phyloP scores from a whole-genome alignment of 768 basidiomycete species.

The Lyophyllum atratum region DNA sequence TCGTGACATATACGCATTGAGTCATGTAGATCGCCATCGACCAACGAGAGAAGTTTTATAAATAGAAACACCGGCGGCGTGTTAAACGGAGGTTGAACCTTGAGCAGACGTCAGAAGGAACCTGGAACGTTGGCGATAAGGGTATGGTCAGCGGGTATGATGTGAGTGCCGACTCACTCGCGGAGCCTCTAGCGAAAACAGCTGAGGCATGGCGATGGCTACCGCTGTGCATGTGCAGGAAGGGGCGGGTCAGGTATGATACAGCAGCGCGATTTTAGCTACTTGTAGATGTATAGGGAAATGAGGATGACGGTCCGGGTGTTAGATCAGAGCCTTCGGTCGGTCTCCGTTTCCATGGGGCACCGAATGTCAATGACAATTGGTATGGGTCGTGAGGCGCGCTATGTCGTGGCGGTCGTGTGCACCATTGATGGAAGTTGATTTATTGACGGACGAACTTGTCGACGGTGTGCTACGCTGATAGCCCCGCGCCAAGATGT shows the following conservation, averaged over 20 bases:
- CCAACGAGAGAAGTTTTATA: neutral
- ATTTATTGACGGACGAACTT: neutral
- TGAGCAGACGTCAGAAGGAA: neutral
- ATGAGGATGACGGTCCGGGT: neutral
- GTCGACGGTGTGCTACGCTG: neutral
- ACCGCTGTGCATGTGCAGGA: neutral
- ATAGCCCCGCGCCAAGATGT: neutral
- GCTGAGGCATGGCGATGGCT: neutral
- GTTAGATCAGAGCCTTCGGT: neutral
- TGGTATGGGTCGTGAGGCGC: neutral
- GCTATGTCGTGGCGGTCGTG: neutral
- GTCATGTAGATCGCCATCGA: neutral
- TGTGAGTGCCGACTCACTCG: neutral
- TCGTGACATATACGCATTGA: neutral
- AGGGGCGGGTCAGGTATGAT: neutral
- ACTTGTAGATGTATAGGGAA: neutral
- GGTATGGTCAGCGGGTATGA: conserved; percentile 1
- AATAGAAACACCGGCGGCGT: neutral
- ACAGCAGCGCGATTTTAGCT: conserved; percentile 1
- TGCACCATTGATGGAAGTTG: neutral
- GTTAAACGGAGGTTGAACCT: neutral
- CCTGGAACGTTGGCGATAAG: neutral
- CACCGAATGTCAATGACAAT: neutral
- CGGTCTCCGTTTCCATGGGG: neutral
- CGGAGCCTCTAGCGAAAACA: neutral